Evolutionary conservation across 1,284 basidiomycete genomes (phyloP).

Genomic region (Filobasidium uniguttulatum): DNA sequence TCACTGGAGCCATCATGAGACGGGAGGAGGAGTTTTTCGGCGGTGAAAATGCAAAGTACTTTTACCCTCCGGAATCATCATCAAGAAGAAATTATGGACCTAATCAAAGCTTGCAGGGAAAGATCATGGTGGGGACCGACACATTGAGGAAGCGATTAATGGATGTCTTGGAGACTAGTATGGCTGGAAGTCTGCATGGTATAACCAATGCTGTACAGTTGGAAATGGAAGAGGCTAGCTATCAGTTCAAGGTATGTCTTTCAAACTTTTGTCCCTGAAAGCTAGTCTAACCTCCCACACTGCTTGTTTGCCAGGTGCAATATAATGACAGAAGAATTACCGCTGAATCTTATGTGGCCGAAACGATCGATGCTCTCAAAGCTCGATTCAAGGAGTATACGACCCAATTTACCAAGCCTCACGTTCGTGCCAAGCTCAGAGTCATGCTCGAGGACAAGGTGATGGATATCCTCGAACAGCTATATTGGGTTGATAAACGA

Average conservation of each 20-base stretch:
- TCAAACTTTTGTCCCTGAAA: neutral
- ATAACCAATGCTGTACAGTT: conserved; percentile 95
- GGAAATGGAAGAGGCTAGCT: conserved; percentile 89
- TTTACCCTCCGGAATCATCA: conserved; percentile 36
- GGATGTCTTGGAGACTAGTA: conserved; percentile 92
- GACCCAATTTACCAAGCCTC: conserved; percentile 71
- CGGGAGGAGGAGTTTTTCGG: conserved; percentile 74
- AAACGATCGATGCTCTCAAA: conserved; percentile 88
- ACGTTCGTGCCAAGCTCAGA: conserved; percentile 78
- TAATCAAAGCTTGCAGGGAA: conserved; percentile 22
- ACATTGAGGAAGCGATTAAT: conserved; percentile 78
- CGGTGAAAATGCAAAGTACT: conserved; percentile 47
- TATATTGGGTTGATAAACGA: conserved; percentile 91
- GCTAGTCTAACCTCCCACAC: neutral
- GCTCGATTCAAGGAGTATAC: conserved; percentile 78
- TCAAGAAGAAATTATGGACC: neutral
- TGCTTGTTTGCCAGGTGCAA: conserved; percentile 47
- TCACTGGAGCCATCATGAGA: conserved; percentile 47
- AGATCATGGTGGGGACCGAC: conserved; percentile 73
- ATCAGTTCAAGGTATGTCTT: conserved; percentile 74
- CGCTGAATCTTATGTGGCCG: conserved; percentile 93
- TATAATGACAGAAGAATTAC: conserved; percentile 95
- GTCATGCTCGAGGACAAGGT: conserved; percentile 86
- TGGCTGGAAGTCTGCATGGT: conserved; percentile 86
- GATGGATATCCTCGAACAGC: conserved; percentile 89